These are phyloP conservation scores for Fusarium sp. DNA, from an alignment of 2,329 filamentous ascomycete genomes.

Conservation along the genomic window DNA sequence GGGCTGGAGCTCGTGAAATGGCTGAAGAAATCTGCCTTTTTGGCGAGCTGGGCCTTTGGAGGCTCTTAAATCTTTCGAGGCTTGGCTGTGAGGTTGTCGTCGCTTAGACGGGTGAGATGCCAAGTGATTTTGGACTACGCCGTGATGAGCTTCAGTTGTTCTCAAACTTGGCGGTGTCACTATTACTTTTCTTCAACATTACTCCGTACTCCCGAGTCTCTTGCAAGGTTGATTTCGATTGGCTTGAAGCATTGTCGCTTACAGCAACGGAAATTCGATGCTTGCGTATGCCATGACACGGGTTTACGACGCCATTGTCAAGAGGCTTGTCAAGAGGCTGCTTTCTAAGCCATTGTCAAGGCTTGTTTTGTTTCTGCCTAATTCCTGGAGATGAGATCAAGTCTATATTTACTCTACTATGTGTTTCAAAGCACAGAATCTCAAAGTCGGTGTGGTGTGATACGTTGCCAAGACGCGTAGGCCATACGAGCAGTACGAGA, in stretches of 20 bases:
- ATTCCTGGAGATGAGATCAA: not conserved
- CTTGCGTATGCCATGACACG: slow-evolving; percentile 11
- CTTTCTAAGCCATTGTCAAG: not conserved
- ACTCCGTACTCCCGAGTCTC: not conserved
- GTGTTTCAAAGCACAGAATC: not conserved
- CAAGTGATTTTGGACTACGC: not conserved
- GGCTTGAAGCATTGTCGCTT: not conserved
- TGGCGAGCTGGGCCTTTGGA: not conserved
- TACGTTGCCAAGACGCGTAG: not conserved
- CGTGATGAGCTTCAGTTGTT: not conserved
- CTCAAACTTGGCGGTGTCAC: not conserved
- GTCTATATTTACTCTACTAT: not conserved
- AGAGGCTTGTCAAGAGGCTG: not conserved
- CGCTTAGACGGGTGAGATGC: not conserved
- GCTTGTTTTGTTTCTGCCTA: not conserved
- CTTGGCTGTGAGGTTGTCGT: not conserved
- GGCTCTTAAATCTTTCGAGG: not conserved
- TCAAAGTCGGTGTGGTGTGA: not conserved
- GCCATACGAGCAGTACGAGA: not conserved
- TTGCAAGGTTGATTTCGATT: not conserved
- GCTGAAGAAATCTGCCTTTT: not conserved
- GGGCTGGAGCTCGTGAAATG: not conserved
- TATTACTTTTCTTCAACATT: not conserved
- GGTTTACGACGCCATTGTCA: not conserved
- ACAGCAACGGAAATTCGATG: not conserved